Evolutionary conservation across 371 early-diverging fungal genomes (phyloP), one percentile per base, ranked within the genome.

Genomic region (Mucor circinelloides): DNA sequence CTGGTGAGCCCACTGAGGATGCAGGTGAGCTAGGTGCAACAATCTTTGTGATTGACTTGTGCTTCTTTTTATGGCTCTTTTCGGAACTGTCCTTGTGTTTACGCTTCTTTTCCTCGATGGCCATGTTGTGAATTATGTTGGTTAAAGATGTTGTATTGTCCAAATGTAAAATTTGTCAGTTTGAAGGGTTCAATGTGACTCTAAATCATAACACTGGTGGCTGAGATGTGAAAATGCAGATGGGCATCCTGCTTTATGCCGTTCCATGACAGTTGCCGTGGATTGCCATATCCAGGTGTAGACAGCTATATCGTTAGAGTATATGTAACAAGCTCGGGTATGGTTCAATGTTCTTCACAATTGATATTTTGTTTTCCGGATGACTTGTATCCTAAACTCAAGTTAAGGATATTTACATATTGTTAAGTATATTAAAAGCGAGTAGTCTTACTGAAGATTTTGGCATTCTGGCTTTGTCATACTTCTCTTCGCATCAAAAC

Each of bases 61-160:
- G 74, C 58, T 73, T 73, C 61, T 79, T 79, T 68, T 70, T 78
- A 42, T 58, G 67, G 25, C 66, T 75, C 59, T 78, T 67, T 63
- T 70, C 69, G 21, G 71, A 63, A 28, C 70, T 71, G 19, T 78
- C 75, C 69, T 81, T 81, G 48, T 75, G 76, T 63, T 81, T 81
- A 48, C 77, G 73, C 40, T 81, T 81, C 71, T 78, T 81, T 46
- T 78, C 82, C 40, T 74, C 77, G 36, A 58, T 42, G 25, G 70
- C 66, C 70, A 70, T 66, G 44, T 44, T 31, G 56, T 17, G 32
- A 31, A 40, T 40, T 6, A 56, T 28, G 7, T 55, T 55, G 25
- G 32, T 31, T 17, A 56, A 56, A 56, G 21, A 56, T 31, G 56
- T 31, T 32, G 56, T 19, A 31, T 28, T 56, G n/a, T 31, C n/a